Evolutionary conservation across 2,329 filamentous ascomycete species (phyloP).

Genomic region (Fusarium concolor): DNA sequence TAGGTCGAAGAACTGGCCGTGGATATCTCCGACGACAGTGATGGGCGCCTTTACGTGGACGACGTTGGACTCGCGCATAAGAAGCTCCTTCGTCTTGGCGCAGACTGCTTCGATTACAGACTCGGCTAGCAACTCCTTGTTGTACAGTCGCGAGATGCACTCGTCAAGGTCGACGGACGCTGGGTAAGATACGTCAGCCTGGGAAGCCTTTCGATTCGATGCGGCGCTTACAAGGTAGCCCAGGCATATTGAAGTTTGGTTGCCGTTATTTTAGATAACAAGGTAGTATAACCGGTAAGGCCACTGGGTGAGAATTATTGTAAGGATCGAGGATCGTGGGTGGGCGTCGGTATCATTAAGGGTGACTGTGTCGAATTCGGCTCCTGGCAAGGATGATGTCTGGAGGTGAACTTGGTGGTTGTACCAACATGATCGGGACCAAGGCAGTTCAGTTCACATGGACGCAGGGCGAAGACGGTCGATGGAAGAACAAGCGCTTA

Average conservation of each 20-base stretch:
- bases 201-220: slow-evolving; percentile 2
- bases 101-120: slow-evolving; percentile 99
- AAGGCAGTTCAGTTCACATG: slow-evolving; percentile 46
- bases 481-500: slow-evolving; percentile 5
- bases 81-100: slow-evolving; percentile 96
- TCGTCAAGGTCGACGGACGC: slow-evolving; percentile 98
- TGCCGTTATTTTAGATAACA: slow-evolving; percentile 8
- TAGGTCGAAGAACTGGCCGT: slow-evolving; percentile 98
- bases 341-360: slow-evolving; percentile 59
- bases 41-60: slow-evolving; percentile 96
- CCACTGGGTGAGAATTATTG: slow-evolving; percentile 19
- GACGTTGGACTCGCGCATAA: slow-evolving; percentile 99
- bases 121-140: slow-evolving; percentile 95
- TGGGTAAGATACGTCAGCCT: slow-evolving; percentile 52
- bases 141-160: slow-evolving; percentile 96
- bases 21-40: slow-evolving; percentile 97
- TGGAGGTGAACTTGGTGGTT: slow-evolving; percentile 51
- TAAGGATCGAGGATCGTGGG: slow-evolving; percentile 19
- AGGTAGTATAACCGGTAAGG: slow-evolving; percentile 3
- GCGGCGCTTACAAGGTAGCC: slow-evolving; percentile 63
- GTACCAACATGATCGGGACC: slow-evolving; percentile 57
- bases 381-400: slow-evolving; percentile 52
- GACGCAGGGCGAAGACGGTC: slow-evolving; percentile 39
- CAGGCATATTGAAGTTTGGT: slow-evolving; percentile 61
- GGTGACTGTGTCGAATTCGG: slow-evolving; percentile 48